Evolutionary conservation across 139 green algal genomes (phyloP).

Genomic region (Chlorella vulgaris): DNA sequence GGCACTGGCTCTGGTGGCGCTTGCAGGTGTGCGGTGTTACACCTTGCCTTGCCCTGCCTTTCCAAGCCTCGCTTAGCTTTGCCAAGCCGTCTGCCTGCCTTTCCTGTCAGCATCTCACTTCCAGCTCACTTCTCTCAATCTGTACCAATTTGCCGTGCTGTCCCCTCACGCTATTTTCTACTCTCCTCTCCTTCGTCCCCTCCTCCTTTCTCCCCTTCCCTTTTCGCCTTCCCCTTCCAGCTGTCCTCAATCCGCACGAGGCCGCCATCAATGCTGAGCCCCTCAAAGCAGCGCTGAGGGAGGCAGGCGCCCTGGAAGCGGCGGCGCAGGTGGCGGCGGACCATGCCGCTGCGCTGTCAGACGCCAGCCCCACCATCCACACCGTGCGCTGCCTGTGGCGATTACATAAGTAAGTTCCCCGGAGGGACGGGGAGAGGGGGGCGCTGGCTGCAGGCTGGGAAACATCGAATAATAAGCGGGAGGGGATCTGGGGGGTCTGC

Average conservation of each 20-base stretch:
- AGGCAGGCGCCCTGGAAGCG: conserved; percentile 35
- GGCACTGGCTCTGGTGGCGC: conserved; percentile 22
- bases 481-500: too few species aligned
- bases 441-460: too few species aligned
- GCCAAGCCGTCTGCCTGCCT: too few species aligned
- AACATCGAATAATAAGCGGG: too few species aligned
- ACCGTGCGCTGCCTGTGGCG: conserved; percentile 45
- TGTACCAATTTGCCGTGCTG: too few species aligned
- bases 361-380: conserved; percentile 34
- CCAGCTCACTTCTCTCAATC: background rate
- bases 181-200: background rate
- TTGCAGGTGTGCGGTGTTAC: conserved; percentile 28
- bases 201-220: too few species aligned
- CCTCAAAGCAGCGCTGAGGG: conserved; percentile 38
- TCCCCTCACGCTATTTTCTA: too few species aligned
- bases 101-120: too few species aligned
- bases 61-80: too few species aligned
- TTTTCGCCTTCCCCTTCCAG: background rate
- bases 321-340: conserved; percentile 30
- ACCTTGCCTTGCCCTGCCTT: too few species aligned
- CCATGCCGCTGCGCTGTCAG: conserved; percentile 1
- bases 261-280: conserved; percentile 7
- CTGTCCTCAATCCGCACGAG: conserved; percentile 25
- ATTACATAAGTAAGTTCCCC: conserved; percentile 36
- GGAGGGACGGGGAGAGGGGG: too few species aligned